Evolutionary conservation across 257 asterid genomes (phyloP).

Genomic region (Buddleja alternifolia): DNA sequence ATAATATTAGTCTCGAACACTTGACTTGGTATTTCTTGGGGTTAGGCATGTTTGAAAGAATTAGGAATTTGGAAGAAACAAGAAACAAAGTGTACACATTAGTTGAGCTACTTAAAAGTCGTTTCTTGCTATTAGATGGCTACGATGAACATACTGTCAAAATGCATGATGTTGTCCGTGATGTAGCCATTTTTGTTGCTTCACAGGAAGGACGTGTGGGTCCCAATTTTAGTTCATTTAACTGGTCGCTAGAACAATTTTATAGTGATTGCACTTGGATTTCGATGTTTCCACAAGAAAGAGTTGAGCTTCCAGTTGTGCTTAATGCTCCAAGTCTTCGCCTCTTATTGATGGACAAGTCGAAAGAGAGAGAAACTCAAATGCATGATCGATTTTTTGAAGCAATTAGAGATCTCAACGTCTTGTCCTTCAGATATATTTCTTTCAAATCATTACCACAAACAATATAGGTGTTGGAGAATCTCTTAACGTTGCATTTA

Average conservation of each 20-base stretch:
- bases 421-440: not conserved
- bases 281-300: too few species aligned
- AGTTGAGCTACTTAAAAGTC: too few species aligned
- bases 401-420: not conserved
- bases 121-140: not conserved
- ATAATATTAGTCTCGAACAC: not conserved
- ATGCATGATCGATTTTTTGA: too few species aligned
- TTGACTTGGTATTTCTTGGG: not conserved
- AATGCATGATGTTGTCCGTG: conserved; percentile 11
- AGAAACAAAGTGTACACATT: too few species aligned
- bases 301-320: too few species aligned
- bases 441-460: not conserved
- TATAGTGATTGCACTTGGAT: too few species aligned
- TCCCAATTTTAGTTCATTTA: not conserved
- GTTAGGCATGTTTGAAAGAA: not conserved
- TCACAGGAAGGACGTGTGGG: not conserved
- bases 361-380: not conserved
- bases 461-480: not conserved
- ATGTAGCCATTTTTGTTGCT: not conserved
- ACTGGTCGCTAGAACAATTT: not conserved
- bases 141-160: not conserved
- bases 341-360: not conserved
- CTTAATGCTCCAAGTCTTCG: not conserved
- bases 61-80: too few species aligned
- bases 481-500: not conserved